Evolutionary conservation across 2,329 filamentous ascomycete species (phyloP), one percentile per base, ranked within the genome.

Genomic region (Microdochium paspali): DNA sequence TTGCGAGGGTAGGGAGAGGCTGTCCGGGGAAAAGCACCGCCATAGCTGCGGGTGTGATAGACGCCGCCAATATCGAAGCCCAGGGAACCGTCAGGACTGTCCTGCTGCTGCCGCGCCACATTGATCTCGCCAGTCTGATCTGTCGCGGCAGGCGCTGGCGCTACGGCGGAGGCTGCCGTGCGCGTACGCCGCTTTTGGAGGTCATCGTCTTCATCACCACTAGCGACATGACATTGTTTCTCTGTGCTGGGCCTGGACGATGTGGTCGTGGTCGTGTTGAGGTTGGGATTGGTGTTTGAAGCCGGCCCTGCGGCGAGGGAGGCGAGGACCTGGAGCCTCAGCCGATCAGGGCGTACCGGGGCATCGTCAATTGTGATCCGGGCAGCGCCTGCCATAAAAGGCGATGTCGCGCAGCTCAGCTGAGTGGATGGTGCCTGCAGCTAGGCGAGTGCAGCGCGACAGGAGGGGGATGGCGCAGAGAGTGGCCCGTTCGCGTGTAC

Each of bases 21-120:
- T 9, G 35, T 40, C n/a, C 35, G 35, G 6, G 35, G 35, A 12
- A 40, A 12, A 10, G 35, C 35, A 5, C 13, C 35, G 6, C 13
- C 35, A 18, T 40, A 40, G 48, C 56, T 61, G 23, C 63, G 59
- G 10, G 61, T 58, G 50, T 62, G 56, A 54, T 63, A 66, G 13
- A 66, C 56, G 21, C 64, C 64, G 9, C 60, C 62, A 28, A 59
- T 46, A 31, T 58, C 35, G 35, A 40, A 40, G 18, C 48, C 13
- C 46, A 45, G n/a, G 48, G 44, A 28, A 49, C 49, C 35, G 53
- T 46, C 7, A 24, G 13, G 15, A 21, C 18, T 21, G 4, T 40
- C 15, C 35, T 40, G 35, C 35, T 40, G 35, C 7, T 15, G 26
- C 9, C 26, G 26, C 13, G 13, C 31, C 6, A 5, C 35, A 7